phyloP scores from a whole-genome alignment of 2,329 filamentous ascomycete species.

The Monilinia fructigena region DNA sequence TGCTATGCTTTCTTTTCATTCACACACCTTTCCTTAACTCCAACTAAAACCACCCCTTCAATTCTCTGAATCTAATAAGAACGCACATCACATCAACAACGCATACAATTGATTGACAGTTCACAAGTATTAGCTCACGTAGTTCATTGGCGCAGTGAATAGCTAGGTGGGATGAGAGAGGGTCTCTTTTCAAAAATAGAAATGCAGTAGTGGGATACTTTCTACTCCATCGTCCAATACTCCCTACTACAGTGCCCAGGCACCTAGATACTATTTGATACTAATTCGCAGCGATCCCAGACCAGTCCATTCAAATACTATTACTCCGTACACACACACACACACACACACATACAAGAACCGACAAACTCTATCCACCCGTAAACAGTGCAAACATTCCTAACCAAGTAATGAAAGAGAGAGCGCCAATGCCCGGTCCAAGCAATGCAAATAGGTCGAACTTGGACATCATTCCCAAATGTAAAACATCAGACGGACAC shows the following conservation, averaged over 20 bases:
- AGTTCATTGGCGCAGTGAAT: conserved; percentile 1
- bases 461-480: background rate
- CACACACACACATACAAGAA: too few species aligned
- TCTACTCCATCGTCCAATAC: background rate
- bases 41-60: too few species aligned
- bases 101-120: background rate
- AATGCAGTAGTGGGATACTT: background rate
- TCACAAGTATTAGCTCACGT: background rate
- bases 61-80: too few species aligned
- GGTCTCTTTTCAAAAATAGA: conserved; percentile 4
- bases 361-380: too few species aligned
- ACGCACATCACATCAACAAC: too few species aligned
- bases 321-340: background rate
- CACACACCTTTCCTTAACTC: too few species aligned
- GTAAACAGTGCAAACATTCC: too few species aligned
- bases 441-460: background rate
- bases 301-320: background rate
- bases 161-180: background rate
- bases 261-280: too few species aligned
- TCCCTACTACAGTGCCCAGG: too few species aligned
- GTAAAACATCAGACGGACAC: background rate
- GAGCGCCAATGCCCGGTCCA: background rate
- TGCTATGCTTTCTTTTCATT: too few species aligned
- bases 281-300: background rate
- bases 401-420: too few species aligned